Conservation (phyloP, 2,329 filamentous ascomycete species). For the Fusarium sp. region DNA sequence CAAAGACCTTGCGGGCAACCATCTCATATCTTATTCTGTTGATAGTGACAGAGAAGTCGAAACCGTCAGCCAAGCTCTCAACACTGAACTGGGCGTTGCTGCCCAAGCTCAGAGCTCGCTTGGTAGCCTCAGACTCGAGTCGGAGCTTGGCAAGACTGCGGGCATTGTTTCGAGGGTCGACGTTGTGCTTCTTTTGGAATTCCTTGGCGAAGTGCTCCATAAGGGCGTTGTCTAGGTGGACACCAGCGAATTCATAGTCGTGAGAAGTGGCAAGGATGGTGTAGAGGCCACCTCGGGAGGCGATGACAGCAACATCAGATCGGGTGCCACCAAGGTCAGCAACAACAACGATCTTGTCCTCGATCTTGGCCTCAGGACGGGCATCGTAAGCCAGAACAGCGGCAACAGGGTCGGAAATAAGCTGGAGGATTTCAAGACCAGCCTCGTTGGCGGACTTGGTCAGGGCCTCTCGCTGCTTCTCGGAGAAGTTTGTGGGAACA, state of each 20-base stretch:
- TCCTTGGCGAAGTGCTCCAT: constrained; percentile 99
- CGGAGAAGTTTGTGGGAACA: constrained; percentile 91
- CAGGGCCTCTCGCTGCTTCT: constrained; percentile 86
- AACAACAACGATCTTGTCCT: constrained; percentile 92
- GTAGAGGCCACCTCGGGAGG: constrained; percentile 95
- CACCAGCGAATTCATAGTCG: constrained; percentile 93
- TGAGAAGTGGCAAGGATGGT: constrained; percentile 92
- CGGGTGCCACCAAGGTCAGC: constrained; percentile 93
- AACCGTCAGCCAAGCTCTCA: constrained; percentile 87
- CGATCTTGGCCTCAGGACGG: constrained; percentile 75
- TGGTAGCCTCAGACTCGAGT: constrained; percentile 88
- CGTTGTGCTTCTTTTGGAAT: constrained; percentile 96
- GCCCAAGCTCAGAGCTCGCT: constrained; percentile 90
- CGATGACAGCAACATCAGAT: constrained; percentile 90
- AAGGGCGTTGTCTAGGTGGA: constrained; percentile 87
- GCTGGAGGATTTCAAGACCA: constrained; percentile 88
- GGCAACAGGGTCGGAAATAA: constrained; percentile 91
- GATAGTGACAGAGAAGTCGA: constrained; percentile 91
- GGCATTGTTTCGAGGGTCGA: constrained; percentile 84
- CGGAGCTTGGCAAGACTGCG: constrained; percentile 91
- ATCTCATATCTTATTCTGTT: constrained; percentile 96
- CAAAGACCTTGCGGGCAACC: constrained; percentile 85
- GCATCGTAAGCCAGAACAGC: constrained; percentile 93
- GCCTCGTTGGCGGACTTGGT: constrained; percentile 81
- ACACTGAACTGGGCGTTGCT: constrained; percentile 91